Conservation (phyloP, 805 yeast genomes). For the Candida nonsorbophila region DNA sequence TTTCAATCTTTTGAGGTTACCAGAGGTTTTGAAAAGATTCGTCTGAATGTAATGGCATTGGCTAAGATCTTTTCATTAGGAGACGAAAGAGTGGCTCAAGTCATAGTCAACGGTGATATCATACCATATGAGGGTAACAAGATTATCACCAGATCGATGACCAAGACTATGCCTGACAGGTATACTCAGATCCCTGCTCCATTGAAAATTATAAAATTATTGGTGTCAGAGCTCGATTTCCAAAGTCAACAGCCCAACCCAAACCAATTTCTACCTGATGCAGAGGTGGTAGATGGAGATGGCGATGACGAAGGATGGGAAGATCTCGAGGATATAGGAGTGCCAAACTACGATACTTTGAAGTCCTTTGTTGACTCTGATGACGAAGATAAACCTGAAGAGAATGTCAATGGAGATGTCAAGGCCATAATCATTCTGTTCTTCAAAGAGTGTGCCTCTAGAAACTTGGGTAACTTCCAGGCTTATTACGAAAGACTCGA, state of each 20-base stretch:
- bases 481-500: slow-evolving; percentile 41
- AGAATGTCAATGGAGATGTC: slow-evolving; percentile 23
- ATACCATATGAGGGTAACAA: slow-evolving; percentile 54
- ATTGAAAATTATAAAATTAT: slow-evolving; percentile 65
- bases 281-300: slow-evolving; percentile 29
- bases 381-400: slow-evolving; percentile 32
- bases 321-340: slow-evolving; percentile 64
- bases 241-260: slow-evolving; percentile 52
- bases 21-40: slow-evolving; percentile 71
- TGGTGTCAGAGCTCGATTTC: slow-evolving; percentile 62
- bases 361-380: slow-evolving; percentile 50
- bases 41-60: slow-evolving; percentile 64
- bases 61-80: slow-evolving; percentile 58
- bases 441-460: slow-evolving; percentile 51
- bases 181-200: slow-evolving; percentile 66
- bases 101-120: slow-evolving; percentile 74
- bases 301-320: slow-evolving; percentile 66
- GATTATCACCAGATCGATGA: slow-evolving; percentile 85
- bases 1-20: slow-evolving; percentile 73
- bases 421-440: slow-evolving; percentile 42
- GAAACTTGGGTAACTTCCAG: slow-evolving; percentile 48
- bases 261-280: slow-evolving; percentile 34
- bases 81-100: slow-evolving; percentile 44
- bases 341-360: slow-evolving; percentile 57
- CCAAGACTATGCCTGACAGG: slow-evolving; percentile 56